These are phyloP conservation scores for Phytophthora nicotianae DNA, from an alignment of 352 stramenopile genomes.

Conservation along the genomic window DNA sequence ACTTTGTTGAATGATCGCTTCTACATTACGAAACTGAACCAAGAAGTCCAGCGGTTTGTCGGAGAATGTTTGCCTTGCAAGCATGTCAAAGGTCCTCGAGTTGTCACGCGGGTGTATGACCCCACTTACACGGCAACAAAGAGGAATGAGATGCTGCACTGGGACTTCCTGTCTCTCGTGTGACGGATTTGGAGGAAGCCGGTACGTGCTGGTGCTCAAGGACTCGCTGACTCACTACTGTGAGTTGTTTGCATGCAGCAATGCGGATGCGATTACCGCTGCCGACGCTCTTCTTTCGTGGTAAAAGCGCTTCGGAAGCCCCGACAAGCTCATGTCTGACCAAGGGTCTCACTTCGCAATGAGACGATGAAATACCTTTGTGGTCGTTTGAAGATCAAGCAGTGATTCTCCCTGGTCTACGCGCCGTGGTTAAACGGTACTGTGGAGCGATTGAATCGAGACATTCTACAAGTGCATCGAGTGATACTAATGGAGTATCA, in stretches of 20 bases:
- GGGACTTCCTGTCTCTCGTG: too few relatives aligned
- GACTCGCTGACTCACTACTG: conserved; percentile 16
- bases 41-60: too few relatives aligned
- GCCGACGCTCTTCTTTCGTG: conserved; percentile 7
- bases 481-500: conserved; percentile 13
- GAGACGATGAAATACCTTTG: conserved; percentile 12
- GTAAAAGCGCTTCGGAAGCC: conserved; percentile 7
- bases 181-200: too few relatives aligned
- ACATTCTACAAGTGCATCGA: conserved; percentile 17
- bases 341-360: conserved; percentile 25
- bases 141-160: too few relatives aligned
- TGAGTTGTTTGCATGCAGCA: conserved; percentile 17
- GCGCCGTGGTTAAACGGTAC: conserved; percentile 19
- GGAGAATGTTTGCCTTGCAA: conserved; percentile 5
- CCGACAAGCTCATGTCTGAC: conserved; percentile 15
- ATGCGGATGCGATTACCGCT: conserved; percentile 7
- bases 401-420: conserved; percentile 21
- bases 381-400: conserved; percentile 4
- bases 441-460: conserved; percentile 25
- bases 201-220: conserved; percentile 25
- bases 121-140: too few relatives aligned
- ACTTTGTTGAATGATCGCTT: too few relatives aligned
- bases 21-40: too few relatives aligned
- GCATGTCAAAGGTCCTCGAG: not conserved
- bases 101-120: too few relatives aligned